These are phyloP conservation scores for Oligophagozyma castellii DNA, from an alignment of 1,139 yeast species.

Conservation along the genomic window DNA sequence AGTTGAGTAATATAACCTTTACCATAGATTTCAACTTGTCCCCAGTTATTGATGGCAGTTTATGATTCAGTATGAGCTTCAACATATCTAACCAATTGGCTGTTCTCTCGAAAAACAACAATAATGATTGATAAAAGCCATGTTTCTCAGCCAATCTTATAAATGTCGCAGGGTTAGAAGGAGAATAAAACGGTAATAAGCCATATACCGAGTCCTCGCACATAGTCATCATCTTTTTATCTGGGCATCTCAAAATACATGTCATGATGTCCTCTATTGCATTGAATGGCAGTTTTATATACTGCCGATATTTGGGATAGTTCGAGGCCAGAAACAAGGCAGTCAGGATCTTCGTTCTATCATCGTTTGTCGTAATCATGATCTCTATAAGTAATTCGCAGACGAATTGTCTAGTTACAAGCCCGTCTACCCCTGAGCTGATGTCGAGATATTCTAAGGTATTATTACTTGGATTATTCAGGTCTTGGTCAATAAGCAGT, in stretches of 20 bases:
- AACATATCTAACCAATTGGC: background rate
- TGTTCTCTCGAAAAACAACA: conserved; percentile 36
- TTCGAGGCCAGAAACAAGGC: conserved; percentile 64
- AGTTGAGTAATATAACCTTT: too few species aligned
- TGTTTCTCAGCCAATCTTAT: conserved; percentile 40
- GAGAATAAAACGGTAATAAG: conserved; percentile 47
- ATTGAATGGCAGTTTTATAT: conserved; percentile 53
- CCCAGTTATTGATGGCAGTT: too few species aligned
- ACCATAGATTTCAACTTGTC: too few species aligned
- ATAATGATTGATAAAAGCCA: conserved; percentile 43
- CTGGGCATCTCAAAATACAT: conserved; percentile 31
- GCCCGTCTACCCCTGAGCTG: too few species aligned
- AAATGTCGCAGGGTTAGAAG: conserved; percentile 33
- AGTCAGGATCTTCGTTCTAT: conserved; percentile 27
- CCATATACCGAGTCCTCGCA: conserved; percentile 63
- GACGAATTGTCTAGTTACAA: conserved; percentile 21
- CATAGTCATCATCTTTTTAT: conserved; percentile 29
- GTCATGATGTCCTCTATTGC: conserved; percentile 35
- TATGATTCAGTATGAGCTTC: background rate
- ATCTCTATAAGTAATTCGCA: conserved; percentile 20
- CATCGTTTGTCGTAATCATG: conserved; percentile 5
- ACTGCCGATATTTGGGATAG: conserved; percentile 70
- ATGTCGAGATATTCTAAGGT: too few species aligned
- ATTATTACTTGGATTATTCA: too few species aligned
- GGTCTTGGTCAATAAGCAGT: conserved; percentile 12